These are phyloP conservation scores for Myxozyma nipponensis DNA, from an alignment of 805 yeast genomes.

Conservation along the genomic window DNA sequence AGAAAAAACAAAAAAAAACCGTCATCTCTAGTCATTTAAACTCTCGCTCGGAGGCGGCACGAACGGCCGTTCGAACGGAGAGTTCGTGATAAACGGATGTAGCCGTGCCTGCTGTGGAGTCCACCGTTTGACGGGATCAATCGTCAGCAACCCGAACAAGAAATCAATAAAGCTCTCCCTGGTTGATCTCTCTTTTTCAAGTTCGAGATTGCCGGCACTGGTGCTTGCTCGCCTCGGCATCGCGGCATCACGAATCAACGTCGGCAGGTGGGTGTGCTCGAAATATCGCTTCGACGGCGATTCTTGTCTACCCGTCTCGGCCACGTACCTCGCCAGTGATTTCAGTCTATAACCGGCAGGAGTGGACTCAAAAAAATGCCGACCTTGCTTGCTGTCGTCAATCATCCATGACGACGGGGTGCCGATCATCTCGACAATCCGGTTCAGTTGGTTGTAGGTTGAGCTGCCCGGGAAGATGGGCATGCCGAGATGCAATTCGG, in stretches of 20 bases:
- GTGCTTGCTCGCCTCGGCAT: conserved; percentile 29
- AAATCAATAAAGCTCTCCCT: conserved; percentile 72
- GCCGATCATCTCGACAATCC: conserved; percentile 78
- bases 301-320: conserved; percentile 47
- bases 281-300: conserved; percentile 80
- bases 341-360: conserved; percentile 43
- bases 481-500: conserved; percentile 82
- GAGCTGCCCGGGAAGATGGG: conserved; percentile 94
- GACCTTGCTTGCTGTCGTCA: conserved; percentile 83
- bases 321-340: conserved; percentile 50
- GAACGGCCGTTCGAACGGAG: not conserved
- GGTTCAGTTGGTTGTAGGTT: conserved; percentile 80
- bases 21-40: too few species aligned
- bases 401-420: conserved; percentile 91
- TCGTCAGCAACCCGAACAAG: conserved; percentile 65
- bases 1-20: too few species aligned
- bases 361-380: conserved; percentile 56
- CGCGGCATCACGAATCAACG: conserved; percentile 70
- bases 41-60: not conserved
- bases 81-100: conserved; percentile 76
- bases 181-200: conserved; percentile 54
- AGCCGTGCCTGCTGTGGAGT: conserved; percentile 89
- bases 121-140: conserved; percentile 90
- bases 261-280: conserved; percentile 56
- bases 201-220: not conserved